A percentile compares a stretch with the other conserved stretches of the same genome.
Conservation (phyloP, 257 asterid genomes). For the Solanum chiquidenum region DNA sequence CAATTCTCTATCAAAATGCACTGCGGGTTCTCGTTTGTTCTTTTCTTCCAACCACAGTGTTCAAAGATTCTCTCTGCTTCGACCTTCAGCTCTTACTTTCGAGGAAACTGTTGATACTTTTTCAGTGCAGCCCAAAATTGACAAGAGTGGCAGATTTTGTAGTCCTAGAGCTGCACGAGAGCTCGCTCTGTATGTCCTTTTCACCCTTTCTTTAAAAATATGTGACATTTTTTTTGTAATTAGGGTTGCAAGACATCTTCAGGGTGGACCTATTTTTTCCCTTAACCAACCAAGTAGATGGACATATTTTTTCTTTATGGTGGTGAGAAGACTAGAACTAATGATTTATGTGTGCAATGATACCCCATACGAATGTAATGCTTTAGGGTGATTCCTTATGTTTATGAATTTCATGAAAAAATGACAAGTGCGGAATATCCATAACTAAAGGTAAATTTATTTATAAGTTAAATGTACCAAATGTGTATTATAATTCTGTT, state of each 20-base stretch:
- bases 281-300: neutral
- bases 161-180: slow-evolving; percentile 94
- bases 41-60: neutral
- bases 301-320: neutral
- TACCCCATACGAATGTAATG: neutral
- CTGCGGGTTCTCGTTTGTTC: neutral
- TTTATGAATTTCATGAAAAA: neutral
- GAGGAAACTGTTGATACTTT: neutral
- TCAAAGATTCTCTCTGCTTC: neutral
- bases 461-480: neutral
- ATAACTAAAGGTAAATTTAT: neutral
- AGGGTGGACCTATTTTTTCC: neutral
- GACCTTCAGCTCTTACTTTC: neutral
- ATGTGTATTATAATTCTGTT: neutral
- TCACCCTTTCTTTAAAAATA: neutral
- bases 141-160: slow-evolving; percentile 78
- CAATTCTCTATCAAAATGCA: slow-evolving; percentile 2
- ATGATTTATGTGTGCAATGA: neutral
- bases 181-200: slow-evolving; percentile 53
- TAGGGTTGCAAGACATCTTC: neutral
- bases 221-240: neutral
- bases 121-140: slow-evolving; percentile 56
- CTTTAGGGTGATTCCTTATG: neutral
- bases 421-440: neutral
- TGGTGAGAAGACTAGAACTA: neutral